phyloP scores from a whole-genome alignment of 345 rosid species.

The Mercurialis annua region DNA sequence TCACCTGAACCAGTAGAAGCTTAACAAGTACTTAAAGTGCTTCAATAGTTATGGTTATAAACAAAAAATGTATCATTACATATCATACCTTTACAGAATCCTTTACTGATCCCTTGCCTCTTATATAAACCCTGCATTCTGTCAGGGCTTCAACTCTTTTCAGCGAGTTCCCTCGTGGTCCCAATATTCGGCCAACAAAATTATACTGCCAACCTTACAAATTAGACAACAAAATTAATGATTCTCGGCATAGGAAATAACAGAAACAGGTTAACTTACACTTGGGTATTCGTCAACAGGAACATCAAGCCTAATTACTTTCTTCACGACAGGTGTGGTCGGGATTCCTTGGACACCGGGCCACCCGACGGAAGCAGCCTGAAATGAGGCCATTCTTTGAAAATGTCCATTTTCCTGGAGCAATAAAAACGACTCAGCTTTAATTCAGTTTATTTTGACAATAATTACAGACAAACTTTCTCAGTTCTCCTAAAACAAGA shows the following conservation, averaged over 20 bases:
- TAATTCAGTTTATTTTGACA: not conserved
- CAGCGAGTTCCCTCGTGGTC: conserved; percentile 96
- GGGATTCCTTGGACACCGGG: conserved; percentile 65
- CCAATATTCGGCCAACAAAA: conserved; percentile 92
- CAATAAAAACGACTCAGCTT: conserved; percentile 19
- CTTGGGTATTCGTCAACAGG: conserved; percentile 89
- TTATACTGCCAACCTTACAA: conserved; percentile 54
- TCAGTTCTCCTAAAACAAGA: not conserved
- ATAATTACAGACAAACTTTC: not conserved
- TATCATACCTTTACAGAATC: conserved; percentile 74
- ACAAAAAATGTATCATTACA: not conserved
- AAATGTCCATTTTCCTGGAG: conserved; percentile 72
- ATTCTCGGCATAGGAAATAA: not conserved
- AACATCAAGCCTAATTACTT: conserved; percentile 82
- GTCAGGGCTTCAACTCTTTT: conserved; percentile 87
- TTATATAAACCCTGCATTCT: conserved; percentile 78
- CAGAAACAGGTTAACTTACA: conserved; percentile 41
- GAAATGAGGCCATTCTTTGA: conserved; percentile 64
- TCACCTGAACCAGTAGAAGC: conserved; percentile 3
- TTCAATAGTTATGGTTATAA: not conserved
- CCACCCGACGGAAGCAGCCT: conserved; percentile 69
- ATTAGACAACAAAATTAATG: conserved; percentile 25
- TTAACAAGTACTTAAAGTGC: conserved; percentile 1
- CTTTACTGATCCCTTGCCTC: conserved; percentile 92
- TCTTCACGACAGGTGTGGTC: conserved; percentile 57